Evolutionary conservation across 2,329 filamentous ascomycete species (phyloP).

Genomic region (Xylariales sp.): DNA sequence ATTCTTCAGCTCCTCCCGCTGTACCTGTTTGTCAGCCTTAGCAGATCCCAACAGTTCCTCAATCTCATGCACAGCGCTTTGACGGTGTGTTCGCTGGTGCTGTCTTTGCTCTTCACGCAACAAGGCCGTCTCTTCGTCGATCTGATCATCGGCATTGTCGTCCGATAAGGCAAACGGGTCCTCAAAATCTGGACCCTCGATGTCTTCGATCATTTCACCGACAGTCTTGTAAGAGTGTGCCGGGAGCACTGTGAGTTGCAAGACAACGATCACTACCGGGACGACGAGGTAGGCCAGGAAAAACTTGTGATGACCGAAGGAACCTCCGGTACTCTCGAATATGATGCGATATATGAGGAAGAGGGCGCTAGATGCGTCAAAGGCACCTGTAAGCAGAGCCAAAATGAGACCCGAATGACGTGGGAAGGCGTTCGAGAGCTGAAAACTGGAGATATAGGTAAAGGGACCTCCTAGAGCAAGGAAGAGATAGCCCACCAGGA

Average conservation of each 20-base stretch:
- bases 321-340: slow-evolving; percentile 52
- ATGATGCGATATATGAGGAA: slow-evolving; percentile 71
- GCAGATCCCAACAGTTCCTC: slow-evolving; percentile 65
- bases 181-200: slow-evolving; percentile 46
- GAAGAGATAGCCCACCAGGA: slow-evolving; percentile 69
- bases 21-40: slow-evolving; percentile 57
- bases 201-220: slow-evolving; percentile 73
- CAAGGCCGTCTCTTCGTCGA: slow-evolving; percentile 53
- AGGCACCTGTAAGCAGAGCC: slow-evolving; percentile 74
- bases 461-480: slow-evolving; percentile 76
- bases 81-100: slow-evolving; percentile 54
- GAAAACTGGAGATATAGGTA: slow-evolving; percentile 77
- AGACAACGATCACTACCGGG: slow-evolving; percentile 59
- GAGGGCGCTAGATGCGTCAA: slow-evolving; percentile 75
- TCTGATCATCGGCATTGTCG: slow-evolving; percentile 45
- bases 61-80: slow-evolving; percentile 64
- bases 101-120: slow-evolving; percentile 54
- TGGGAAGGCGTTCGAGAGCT: slow-evolving; percentile 80
- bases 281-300: slow-evolving; percentile 70
- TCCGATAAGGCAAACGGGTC: slow-evolving; percentile 23
- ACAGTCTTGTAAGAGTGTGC: slow-evolving; percentile 76
- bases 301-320: slow-evolving; percentile 61
- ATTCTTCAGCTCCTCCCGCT: slow-evolving; percentile 65
- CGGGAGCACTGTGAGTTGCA: slow-evolving; percentile 70
- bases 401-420: slow-evolving; percentile 73